A percentile compares a stretch with the other conserved stretches of the same genome.
phyloP scores from a whole-genome alignment of 2,329 filamentous ascomycete species.

The Macrophomina pseudophaseolina region DNA sequence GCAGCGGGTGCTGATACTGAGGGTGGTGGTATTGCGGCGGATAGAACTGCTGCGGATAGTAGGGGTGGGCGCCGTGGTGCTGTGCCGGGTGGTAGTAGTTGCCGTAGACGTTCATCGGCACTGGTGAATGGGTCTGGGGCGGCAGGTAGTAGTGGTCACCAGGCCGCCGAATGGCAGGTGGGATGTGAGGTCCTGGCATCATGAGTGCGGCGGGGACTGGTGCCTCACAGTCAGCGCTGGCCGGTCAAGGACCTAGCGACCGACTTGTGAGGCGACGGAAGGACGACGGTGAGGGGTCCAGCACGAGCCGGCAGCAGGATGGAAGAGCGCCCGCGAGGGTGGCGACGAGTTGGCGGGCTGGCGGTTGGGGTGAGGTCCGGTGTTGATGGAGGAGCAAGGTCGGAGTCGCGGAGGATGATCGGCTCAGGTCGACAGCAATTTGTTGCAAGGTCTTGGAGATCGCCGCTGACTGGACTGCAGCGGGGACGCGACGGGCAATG shows the following conservation, averaged over 20 bases:
- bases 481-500: slow-evolving; percentile 20
- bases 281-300: slow-evolving; percentile 16
- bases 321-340: slow-evolving; percentile 9
- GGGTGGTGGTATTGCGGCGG: slow-evolving; percentile 45
- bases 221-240: slow-evolving; percentile 48
- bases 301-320: slow-evolving; percentile 16
- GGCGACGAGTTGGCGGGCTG: slow-evolving; percentile 6
- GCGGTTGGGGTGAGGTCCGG: slow-evolving; percentile 1
- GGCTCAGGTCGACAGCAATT: slow-evolving; percentile 25
- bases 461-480: slow-evolving; percentile 13
- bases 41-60: slow-evolving; percentile 39
- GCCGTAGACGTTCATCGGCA: slow-evolving; percentile 44
- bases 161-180: slow-evolving; percentile 48
- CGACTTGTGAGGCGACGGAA: slow-evolving; percentile 46
- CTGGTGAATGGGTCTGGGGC: slow-evolving; percentile 44
- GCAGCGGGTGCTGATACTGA: slow-evolving; percentile 48
- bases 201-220: slow-evolving; percentile 64
- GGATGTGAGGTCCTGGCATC: slow-evolving; percentile 69
- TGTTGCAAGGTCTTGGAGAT: slow-evolving; percentile 19
- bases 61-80: slow-evolving; percentile 42
- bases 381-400: slow-evolving; percentile 19
- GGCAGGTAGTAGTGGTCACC: slow-evolving; percentile 44
- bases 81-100: slow-evolving; percentile 39
- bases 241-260: slow-evolving; percentile 40
- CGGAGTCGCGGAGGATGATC: slow-evolving; percentile 22